Conservation (phyloP, 257 asterid genomes). For the Solanum clarkiae region DNA sequence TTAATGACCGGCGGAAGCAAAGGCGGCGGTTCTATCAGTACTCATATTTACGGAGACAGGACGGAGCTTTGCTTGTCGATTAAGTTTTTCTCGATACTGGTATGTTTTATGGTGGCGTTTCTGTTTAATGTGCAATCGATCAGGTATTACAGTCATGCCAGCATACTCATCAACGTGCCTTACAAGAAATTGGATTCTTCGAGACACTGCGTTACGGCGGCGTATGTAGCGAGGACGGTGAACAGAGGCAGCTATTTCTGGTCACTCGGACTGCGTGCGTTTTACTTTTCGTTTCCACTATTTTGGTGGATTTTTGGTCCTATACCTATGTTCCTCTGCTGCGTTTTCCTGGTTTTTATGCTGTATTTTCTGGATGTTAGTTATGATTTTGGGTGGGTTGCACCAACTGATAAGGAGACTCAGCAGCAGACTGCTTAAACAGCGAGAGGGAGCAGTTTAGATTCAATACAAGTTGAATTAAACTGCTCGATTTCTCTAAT, state of each 20-base stretch:
- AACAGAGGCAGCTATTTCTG: slow-evolving; percentile 79
- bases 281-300: slow-evolving; percentile 73
- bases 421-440: neutral
- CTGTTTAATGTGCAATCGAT: slow-evolving; percentile 73
- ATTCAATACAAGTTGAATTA: slow-evolving; percentile 20
- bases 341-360: slow-evolving; percentile 40
- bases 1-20: slow-evolving; percentile 41
- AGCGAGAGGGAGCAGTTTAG: neutral
- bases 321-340: slow-evolving; percentile 61
- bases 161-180: slow-evolving; percentile 81
- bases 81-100: slow-evolving; percentile 53
- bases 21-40: slow-evolving; percentile 3
- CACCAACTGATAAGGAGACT: slow-evolving; percentile 1
- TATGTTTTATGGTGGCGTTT: slow-evolving; percentile 72
- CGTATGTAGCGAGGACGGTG: slow-evolving; percentile 54
- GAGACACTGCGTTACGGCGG: slow-evolving; percentile 20
- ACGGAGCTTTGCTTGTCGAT: slow-evolving; percentile 35
- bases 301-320: slow-evolving; percentile 92
- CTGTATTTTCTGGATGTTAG: slow-evolving; percentile 56
- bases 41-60: slow-evolving; percentile 22
- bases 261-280: slow-evolving; percentile 84
- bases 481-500: neutral
- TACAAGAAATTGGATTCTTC: neutral
- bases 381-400: slow-evolving; percentile 21
- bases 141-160: slow-evolving; percentile 88